Evolutionary conservation across 305 asterid species (phyloP).

Genomic region (Andrographis paniculata): DNA sequence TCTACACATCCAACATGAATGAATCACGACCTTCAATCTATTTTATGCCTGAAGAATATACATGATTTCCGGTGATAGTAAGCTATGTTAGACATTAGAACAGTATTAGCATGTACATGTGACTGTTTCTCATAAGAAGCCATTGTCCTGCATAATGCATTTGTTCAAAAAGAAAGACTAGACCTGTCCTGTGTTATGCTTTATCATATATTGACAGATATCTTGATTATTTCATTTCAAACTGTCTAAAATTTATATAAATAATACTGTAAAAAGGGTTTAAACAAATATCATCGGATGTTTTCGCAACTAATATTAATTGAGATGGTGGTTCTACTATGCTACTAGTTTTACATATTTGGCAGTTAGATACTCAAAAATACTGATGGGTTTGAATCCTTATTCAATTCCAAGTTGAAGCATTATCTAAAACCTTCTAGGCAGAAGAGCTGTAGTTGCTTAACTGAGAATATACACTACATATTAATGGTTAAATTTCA

Average conservation of each 20-base stretch:
- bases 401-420: conserved; percentile 5
- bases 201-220: too few species aligned
- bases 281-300: background rate
- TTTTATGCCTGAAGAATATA: background rate
- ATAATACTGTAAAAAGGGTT: too few species aligned
- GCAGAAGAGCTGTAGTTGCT: conserved; percentile 2
- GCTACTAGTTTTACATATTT: conserved; percentile 3
- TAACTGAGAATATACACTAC: background rate
- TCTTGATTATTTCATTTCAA: background rate
- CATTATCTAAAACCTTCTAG: background rate
- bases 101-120: background rate
- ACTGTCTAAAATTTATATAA: too few species aligned
- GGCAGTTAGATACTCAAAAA: background rate
- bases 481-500: conserved; percentile 3
- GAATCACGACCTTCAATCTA: conserved; percentile 2
- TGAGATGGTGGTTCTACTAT: background rate
- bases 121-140: conserved; percentile 5
- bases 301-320: conserved; percentile 4
- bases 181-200: background rate
- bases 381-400: background rate
- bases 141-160: background rate
- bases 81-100: too few species aligned
- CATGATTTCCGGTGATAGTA: too few species aligned
- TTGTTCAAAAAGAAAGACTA: background rate
- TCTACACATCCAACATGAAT: background rate